Evolutionary conservation across 1,139 yeast genomes (phyloP).

Genomic region (Casaregolazyma suthepensis): DNA sequence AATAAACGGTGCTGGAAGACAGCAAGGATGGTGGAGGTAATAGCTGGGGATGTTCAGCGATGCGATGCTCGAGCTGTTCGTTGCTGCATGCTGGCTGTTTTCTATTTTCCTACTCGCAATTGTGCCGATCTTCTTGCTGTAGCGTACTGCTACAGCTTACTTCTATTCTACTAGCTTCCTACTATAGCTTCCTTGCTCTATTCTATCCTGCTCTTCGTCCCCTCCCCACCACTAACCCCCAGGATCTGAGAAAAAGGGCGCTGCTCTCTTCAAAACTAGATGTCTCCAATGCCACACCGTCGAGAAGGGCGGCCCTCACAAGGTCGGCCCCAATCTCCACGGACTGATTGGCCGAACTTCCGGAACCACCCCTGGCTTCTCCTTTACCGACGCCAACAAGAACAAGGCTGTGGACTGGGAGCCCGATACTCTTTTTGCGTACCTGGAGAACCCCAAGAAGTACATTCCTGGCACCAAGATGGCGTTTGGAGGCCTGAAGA

Average conservation of each 20-base stretch:
- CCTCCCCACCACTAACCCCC: too few relatives aligned
- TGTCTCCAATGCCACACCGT: constrained; percentile 98
- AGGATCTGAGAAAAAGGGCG: constrained; percentile 96
- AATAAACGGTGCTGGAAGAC: neutral
- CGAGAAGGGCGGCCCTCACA: constrained; percentile 94
- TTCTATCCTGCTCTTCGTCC: too few relatives aligned
- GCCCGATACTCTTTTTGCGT: constrained; percentile 86
- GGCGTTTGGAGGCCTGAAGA: constrained; percentile 99
- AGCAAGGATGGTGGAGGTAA: too few relatives aligned
- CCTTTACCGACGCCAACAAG: constrained; percentile 98
- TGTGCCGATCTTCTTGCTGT: too few relatives aligned
- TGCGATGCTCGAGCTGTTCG: too few relatives aligned
- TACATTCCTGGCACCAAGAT: constrained; percentile 99
- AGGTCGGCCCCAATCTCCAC: constrained; percentile 98
- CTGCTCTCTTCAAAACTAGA: constrained; percentile 96
- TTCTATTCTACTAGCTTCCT: too few relatives aligned
- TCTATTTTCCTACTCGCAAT: too few relatives aligned
- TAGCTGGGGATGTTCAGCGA: too few relatives aligned
- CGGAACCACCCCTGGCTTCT: constrained; percentile 88
- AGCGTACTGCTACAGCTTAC: neutral
- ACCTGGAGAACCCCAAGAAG: constrained; percentile 99
- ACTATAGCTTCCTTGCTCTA: neutral
- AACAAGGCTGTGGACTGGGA: constrained; percentile 87
- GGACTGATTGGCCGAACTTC: constrained; percentile 91
- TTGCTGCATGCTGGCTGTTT: too few relatives aligned